phyloP scores from a whole-genome alignment of 352 stramenopile species.

The Phytophthora cactorum region DNA sequence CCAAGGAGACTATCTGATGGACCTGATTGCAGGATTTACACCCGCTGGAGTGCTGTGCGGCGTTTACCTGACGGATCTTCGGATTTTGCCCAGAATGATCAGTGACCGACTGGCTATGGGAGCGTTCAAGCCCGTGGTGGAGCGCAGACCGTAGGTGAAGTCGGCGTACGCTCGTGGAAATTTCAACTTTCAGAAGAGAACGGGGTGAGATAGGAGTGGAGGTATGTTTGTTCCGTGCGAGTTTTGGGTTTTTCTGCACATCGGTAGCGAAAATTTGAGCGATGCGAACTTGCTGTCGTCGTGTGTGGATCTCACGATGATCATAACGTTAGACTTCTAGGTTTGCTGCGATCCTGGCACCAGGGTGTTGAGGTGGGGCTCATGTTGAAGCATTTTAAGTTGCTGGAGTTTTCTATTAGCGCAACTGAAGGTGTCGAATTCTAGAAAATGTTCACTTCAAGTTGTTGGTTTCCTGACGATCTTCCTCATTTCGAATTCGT shows the following conservation, averaged over 20 bases:
- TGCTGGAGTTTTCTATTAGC: neutral
- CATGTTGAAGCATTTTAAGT: neutral
- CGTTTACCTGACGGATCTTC: constrained; percentile 36
- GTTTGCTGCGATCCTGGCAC: neutral
- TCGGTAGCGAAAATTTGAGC: neutral
- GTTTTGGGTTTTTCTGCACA: neutral
- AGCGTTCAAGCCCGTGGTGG: constrained; percentile 16
- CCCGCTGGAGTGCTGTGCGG: constrained; percentile 32
- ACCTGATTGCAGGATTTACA: constrained; percentile 35
- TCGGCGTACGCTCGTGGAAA: no score
- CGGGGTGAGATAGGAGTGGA: neutral
- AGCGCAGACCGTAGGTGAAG: neutral
- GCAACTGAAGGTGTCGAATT: constrained; percentile 17
- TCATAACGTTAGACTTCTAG: neutral
- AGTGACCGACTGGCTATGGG: constrained; percentile 18
- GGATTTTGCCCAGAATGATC: constrained; percentile 21
- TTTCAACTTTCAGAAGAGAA: neutral
- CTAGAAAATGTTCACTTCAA: constrained; percentile 25
- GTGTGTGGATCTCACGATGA: neutral
- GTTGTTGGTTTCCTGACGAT: neutral
- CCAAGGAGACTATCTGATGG: constrained; percentile 18
- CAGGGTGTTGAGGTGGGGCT: neutral
- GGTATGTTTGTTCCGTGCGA: constrained; percentile 1
- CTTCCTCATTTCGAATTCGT: constrained; percentile 16
- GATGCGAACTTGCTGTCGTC: neutral